A percentile compares a stretch with the other conserved stretches of the same genome.
phyloP scores from a whole-genome alignment of 345 rosid species.

The Leavenworthia alabamica region DNA sequence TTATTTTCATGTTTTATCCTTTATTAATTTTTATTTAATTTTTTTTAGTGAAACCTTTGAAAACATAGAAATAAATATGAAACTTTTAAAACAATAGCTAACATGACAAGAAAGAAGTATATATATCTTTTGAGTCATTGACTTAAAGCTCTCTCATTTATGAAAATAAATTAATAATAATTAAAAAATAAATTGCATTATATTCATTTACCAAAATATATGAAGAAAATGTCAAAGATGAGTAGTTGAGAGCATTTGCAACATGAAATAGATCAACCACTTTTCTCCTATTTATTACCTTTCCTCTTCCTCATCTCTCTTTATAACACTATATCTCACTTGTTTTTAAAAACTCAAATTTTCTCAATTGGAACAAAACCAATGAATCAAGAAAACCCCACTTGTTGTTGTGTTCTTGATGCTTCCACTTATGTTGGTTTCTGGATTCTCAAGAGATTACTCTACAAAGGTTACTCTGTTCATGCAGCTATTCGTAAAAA shows the following conservation, averaged over 20 bases:
- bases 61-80: too few species aligned
- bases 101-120: too few species aligned
- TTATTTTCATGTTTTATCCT: too few species aligned
- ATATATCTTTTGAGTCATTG: neutral
- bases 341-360: neutral
- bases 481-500: conserved; percentile 62
- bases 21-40: too few species aligned
- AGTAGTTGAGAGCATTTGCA: conserved; percentile 54
- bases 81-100: too few species aligned
- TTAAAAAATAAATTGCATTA: too few species aligned
- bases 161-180: neutral
- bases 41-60: too few species aligned
- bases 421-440: conserved; percentile 85
- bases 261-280: conserved; percentile 56
- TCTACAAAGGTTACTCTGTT: conserved; percentile 60
- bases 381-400: conserved; percentile 36
- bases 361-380: neutral
- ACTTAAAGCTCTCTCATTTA: neutral
- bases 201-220: neutral
- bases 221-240: neutral
- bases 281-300: conserved; percentile 31
- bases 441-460: conserved; percentile 68
- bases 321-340: neutral
- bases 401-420: conserved; percentile 68
- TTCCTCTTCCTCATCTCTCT: conserved; percentile 27